Percentiles rank a stretch among this genome's conserved stretches.
These are phyloP conservation scores for Fraxinus sp. DNA, from an alignment of 305 asterid genomes.

Conservation along the genomic window DNA sequence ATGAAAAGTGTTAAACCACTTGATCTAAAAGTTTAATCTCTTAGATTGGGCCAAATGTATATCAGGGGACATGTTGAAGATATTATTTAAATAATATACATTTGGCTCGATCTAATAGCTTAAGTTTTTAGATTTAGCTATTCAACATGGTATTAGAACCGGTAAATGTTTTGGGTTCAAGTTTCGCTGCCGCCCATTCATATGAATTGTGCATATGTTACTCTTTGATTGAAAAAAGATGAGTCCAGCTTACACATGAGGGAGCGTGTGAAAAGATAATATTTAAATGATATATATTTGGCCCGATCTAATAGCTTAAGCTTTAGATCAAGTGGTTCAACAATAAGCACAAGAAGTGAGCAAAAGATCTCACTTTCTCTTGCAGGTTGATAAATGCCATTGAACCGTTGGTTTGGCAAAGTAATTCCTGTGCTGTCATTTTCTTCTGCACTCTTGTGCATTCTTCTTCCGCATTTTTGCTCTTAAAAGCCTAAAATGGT, in stretches of 20 bases:
- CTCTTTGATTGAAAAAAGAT: background rate
- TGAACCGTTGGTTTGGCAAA: background rate
- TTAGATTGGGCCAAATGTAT: background rate
- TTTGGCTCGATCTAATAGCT: background rate
- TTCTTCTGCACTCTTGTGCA: background rate
- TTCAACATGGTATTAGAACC: background rate
- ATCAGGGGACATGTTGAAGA: background rate
- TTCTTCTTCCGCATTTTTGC: background rate
- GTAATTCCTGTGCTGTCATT: background rate
- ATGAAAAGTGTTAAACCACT: background rate
- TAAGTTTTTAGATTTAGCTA: background rate
- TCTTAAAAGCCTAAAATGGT: background rate
- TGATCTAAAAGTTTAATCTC: background rate
- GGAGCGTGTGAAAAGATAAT: background rate
- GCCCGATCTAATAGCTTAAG: background rate
- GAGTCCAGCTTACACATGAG: background rate
- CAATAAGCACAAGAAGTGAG: conserved; percentile 12
- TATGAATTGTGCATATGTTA: background rate
- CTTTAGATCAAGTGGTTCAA: background rate
- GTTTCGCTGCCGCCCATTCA: background rate
- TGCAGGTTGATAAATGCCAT: background rate
- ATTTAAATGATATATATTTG: background rate
- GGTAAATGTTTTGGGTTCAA: background rate
- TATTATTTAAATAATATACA: background rate
- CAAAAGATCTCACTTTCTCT: conserved; percentile 16